Conservation (phyloP, 345 rosid genomes). For the Gossypium stocksii region DNA sequence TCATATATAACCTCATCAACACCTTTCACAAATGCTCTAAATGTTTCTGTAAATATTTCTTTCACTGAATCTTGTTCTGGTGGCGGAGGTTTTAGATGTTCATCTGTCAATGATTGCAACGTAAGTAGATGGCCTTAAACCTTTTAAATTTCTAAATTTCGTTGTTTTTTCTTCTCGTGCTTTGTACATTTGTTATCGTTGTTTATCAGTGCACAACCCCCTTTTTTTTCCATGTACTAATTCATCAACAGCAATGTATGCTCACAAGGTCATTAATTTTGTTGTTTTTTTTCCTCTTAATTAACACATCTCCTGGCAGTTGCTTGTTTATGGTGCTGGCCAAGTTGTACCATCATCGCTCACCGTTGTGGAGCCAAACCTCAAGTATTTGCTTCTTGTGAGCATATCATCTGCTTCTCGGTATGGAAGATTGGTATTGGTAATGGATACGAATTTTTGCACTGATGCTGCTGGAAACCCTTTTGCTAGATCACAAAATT, state of each 20-base stretch:
- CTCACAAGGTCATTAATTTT: background rate
- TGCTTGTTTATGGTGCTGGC: conserved; percentile 86
- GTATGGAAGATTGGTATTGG: conserved; percentile 65
- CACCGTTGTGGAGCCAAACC: conserved; percentile 44
- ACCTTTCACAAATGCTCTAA: conserved; percentile 69
- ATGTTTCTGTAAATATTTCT: conserved; percentile 65
- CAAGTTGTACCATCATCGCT: conserved; percentile 77
- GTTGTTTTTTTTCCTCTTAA: background rate
- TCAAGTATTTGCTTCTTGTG: conserved; percentile 68
- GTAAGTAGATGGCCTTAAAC: conserved; percentile 65
- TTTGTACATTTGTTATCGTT: background rate
- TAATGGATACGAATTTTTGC: conserved; percentile 68
- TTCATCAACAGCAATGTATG: background rate
- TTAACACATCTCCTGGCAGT: conserved; percentile 43
- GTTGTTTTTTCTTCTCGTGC: background rate
- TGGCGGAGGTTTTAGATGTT: conserved; percentile 74
- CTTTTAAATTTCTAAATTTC: background rate
- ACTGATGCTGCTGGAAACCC: conserved; percentile 70
- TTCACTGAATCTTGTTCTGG: conserved; percentile 71
- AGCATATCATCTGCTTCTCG: conserved; percentile 44
- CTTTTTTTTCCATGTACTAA: background rate
- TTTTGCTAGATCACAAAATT: conserved; percentile 60
- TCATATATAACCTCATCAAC: conserved; percentile 56
- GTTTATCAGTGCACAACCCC: background rate
- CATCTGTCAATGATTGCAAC: conserved; percentile 72